These are phyloP conservation scores for Yarrowia bubula DNA, from an alignment of 805 yeast species.

Conservation along the genomic window DNA sequence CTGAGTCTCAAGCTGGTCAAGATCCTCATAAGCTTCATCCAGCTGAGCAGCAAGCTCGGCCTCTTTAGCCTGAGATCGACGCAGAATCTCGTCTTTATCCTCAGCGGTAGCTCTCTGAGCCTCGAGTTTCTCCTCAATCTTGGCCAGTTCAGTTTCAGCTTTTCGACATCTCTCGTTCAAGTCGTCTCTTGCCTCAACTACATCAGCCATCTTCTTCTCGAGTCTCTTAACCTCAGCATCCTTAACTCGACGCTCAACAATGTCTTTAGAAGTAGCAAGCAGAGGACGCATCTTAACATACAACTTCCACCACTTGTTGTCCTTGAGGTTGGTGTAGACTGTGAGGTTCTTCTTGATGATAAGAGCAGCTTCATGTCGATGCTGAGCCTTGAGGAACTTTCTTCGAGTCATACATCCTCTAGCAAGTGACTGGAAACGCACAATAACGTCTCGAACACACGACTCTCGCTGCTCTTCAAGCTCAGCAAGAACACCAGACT, in stretches of 20 bases:
- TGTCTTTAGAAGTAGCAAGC: constrained; percentile 60
- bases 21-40: constrained; percentile 36
- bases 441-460: constrained; percentile 53
- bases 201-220: constrained; percentile 33
- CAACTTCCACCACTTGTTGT: constrained; percentile 78
- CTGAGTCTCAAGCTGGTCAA: constrained; percentile 38
- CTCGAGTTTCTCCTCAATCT: constrained; percentile 40
- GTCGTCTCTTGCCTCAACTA: constrained; percentile 37
- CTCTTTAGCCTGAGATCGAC: constrained; percentile 46
- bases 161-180: constrained; percentile 34
- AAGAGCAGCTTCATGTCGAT: constrained; percentile 66
- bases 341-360: constrained; percentile 62
- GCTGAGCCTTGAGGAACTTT: constrained; percentile 48
- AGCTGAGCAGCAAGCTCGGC: constrained; percentile 39
- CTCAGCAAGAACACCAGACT: constrained; percentile 73
- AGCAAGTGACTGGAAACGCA: constrained; percentile 59
- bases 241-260: constrained; percentile 51
- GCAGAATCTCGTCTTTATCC: constrained; percentile 50
- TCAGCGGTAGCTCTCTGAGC: constrained; percentile 46
- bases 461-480: constrained; percentile 75
- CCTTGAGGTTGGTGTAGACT: constrained; percentile 47
- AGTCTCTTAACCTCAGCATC: constrained; percentile 39
- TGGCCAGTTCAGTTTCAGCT: constrained; percentile 35
- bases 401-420: constrained; percentile 64
- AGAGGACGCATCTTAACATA: constrained; percentile 72